Conservation (phyloP, 345 rosid genomes). For the Aethionema arabicum region DNA sequence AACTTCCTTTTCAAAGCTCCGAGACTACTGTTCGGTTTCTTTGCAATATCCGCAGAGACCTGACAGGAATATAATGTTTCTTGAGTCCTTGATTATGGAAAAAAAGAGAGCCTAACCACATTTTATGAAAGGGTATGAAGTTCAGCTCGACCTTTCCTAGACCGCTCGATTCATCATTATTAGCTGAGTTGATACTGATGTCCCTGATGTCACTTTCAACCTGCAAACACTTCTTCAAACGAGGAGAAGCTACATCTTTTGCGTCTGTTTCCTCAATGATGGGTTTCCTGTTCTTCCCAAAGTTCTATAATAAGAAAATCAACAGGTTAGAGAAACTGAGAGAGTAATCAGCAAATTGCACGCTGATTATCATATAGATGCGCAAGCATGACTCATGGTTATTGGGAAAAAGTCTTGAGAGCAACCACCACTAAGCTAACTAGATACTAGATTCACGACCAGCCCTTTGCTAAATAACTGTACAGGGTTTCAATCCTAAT, state of each 20-base stretch:
- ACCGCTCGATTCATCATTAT: slow-evolving; percentile 19
- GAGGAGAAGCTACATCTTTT: slow-evolving; percentile 35
- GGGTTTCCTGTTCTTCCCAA: slow-evolving; percentile 36
- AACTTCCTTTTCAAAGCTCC: slow-evolving; percentile 60
- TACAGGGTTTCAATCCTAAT: not conserved
- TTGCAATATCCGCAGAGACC: slow-evolving; percentile 54
- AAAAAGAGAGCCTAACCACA: not conserved
- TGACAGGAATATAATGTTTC: slow-evolving; percentile 22
- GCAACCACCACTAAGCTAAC: slow-evolving; percentile 14
- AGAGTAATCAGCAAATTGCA: not conserved
- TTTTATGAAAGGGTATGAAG: not conserved
- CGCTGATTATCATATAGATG: not conserved
- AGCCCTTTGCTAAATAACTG: not conserved
- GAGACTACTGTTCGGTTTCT: slow-evolving; percentile 59
- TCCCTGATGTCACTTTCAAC: slow-evolving; percentile 23
- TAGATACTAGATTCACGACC: not conserved
- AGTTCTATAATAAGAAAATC: slow-evolving; percentile 36
- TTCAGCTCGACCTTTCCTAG: slow-evolving; percentile 28
- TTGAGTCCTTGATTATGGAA: not conserved
- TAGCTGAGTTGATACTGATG: slow-evolving; percentile 9
- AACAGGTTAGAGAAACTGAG: not conserved
- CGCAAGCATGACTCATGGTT: not conserved
- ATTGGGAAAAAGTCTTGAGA: too few relatives aligned
- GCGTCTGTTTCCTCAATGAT: slow-evolving; percentile 20
- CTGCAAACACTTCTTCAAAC: slow-evolving; percentile 24